Percentiles rank a stretch among this genome's conserved stretches.
Conservation (phyloP, 106 monocot genomes). For the Dendrobium catenatum region DNA sequence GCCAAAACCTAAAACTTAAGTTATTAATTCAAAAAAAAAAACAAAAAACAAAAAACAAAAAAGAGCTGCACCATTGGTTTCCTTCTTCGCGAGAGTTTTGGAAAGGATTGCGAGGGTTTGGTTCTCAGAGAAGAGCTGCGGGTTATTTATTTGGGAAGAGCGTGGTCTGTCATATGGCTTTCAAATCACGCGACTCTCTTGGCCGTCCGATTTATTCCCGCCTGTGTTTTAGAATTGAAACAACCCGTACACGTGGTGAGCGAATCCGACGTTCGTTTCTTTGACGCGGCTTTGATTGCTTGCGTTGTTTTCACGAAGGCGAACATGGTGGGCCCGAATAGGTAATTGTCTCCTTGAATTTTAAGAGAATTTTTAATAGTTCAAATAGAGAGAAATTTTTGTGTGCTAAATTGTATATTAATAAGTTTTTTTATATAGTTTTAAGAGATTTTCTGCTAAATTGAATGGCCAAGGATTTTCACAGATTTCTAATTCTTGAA, state of each 20-base stretch:
- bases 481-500: too few species aligned
- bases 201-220: constrained; percentile 7
- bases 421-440: neutral
- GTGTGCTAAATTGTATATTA: neutral
- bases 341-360: too few species aligned
- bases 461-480: neutral
- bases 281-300: neutral
- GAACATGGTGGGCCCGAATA: neutral
- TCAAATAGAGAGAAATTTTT: too few species aligned
- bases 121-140: neutral
- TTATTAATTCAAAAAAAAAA: neutral
- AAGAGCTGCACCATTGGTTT: neutral
- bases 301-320: constrained; percentile 2
- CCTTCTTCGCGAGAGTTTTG: neutral
- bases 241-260: neutral
- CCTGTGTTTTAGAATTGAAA: neutral
- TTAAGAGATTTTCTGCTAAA: too few species aligned
- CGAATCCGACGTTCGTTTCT: neutral
- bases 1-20: neutral
- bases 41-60: neutral
- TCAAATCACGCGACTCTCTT: constrained; percentile 8
- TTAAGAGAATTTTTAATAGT: too few species aligned
- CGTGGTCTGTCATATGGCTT: neutral
- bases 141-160: neutral
- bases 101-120: neutral